Percentiles rank a stretch among this genome's conserved stretches.
phyloP scores from a whole-genome alignment of 805 yeast species.

The Saccharomycopsis olivae region DNA sequence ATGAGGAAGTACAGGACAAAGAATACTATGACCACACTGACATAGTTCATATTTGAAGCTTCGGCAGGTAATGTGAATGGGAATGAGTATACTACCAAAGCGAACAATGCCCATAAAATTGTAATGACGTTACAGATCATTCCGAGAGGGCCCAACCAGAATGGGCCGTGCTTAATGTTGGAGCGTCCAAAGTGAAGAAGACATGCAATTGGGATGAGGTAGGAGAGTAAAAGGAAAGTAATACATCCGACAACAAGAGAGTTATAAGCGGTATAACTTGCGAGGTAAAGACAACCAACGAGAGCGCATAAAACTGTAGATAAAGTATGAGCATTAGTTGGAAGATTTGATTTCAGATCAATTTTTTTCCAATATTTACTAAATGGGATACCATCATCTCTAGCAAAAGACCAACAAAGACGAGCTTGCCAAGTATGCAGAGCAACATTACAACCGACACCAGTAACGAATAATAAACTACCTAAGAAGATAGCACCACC shows the following conservation, averaged over 20 bases:
- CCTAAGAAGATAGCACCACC: constrained; percentile 47
- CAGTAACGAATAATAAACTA: constrained; percentile 39
- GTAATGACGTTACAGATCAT: constrained; percentile 38
- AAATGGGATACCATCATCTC: constrained; percentile 53
- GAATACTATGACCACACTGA: constrained; percentile 44
- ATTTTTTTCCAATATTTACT: constrained; percentile 42
- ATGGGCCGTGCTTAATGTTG: constrained; percentile 51
- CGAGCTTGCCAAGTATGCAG: constrained; percentile 63
- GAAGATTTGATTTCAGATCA: constrained; percentile 38
- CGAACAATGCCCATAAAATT: constrained; percentile 47
- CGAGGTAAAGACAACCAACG: constrained; percentile 53
- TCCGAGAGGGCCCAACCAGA: constrained; percentile 54
- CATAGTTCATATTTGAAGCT: constrained; percentile 57
- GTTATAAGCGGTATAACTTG: constrained; percentile 56
- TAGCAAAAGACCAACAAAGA: constrained; percentile 55
- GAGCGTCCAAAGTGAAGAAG: constrained; percentile 39
- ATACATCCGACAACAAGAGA: constrained; percentile 54
- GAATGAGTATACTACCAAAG: constrained; percentile 51
- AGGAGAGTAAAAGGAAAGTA: constrained; percentile 46
- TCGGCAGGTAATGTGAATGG: constrained; percentile 55
- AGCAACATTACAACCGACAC: constrained; percentile 48
- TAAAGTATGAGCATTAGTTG: constrained; percentile 48
- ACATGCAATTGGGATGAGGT: constrained; percentile 43
- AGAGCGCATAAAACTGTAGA: constrained; percentile 42
- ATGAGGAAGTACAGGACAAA: constrained; percentile 32